A percentile compares a stretch with the other conserved stretches of the same genome.
Conservation (phyloP, 2,329 filamentous ascomycete genomes). For the Pyricularia sp. region DNA sequence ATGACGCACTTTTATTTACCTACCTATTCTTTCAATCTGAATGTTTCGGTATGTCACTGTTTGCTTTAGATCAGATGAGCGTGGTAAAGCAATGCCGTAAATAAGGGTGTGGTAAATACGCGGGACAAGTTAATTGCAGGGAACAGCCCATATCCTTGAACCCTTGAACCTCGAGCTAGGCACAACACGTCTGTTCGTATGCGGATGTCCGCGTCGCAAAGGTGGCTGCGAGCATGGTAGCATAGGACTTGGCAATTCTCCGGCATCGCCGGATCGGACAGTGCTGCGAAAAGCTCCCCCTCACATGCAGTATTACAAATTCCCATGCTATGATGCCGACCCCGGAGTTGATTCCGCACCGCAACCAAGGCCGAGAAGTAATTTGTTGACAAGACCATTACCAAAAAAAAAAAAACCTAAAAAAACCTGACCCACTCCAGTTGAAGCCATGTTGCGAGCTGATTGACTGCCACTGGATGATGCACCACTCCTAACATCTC, state of each 20-base stretch:
- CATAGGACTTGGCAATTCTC: background rate
- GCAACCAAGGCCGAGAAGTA: background rate
- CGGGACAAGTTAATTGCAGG: background rate
- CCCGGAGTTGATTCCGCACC: slow-evolving; percentile 1
- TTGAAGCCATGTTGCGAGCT: background rate
- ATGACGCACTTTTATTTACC: background rate
- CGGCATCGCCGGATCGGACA: slow-evolving; percentile 1
- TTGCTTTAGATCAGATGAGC: background rate
- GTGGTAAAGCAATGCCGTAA: background rate
- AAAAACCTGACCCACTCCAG: background rate
- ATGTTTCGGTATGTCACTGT: background rate
- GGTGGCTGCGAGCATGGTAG: background rate
- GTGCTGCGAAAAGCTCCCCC: background rate
- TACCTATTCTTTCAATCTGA: background rate
- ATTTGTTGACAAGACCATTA: background rate
- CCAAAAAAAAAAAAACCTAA: background rate
- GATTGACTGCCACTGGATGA: background rate
- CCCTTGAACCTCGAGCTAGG: background rate
- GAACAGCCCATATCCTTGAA: background rate
- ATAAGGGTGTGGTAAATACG: background rate
- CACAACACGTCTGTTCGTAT: background rate
- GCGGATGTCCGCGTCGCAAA: background rate
- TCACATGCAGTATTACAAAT: background rate
- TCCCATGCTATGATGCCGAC: background rate
- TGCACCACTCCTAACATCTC: background rate